phyloP scores from a whole-genome alignment of 2,329 filamentous ascomycete species.

The Teratosphaeriaceae sp. region DNA sequence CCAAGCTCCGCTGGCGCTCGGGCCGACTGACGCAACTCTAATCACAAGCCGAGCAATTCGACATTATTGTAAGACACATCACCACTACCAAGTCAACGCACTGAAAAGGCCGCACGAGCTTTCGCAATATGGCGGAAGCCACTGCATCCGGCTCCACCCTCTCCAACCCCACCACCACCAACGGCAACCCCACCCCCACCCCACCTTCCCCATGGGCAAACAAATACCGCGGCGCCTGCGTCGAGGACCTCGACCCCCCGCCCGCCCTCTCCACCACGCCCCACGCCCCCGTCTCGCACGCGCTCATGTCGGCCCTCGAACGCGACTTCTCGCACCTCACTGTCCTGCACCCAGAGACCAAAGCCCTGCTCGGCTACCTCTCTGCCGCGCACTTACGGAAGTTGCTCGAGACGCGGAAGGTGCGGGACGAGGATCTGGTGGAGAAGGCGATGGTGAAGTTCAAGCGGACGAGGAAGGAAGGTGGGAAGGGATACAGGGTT shows the following conservation, averaged over 20 bases:
- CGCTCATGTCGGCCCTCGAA: conserved; percentile 80
- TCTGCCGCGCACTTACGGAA: conserved; percentile 78
- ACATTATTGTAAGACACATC: too few relatives aligned
- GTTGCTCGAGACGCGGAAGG: conserved; percentile 64
- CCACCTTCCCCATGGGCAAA: conserved; percentile 42
- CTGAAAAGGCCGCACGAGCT: background rate
- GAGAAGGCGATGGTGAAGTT: conserved; percentile 85
- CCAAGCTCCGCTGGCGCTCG: background rate
- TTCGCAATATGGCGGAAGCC: background rate
- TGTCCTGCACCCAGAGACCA: conserved; percentile 67
- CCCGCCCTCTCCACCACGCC: conserved; percentile 85
- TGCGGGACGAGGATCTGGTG: conserved; percentile 70
- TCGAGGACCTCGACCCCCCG: conserved; percentile 93
- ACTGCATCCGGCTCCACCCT: too few relatives aligned
- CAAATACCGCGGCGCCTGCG: conserved; percentile 63
- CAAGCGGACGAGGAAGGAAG: conserved; percentile 62
- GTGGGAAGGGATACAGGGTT: conserved; percentile 70
- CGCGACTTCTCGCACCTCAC: conserved; percentile 96
- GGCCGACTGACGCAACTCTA: background rate
- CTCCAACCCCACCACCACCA: background rate
- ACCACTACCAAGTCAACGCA: too few relatives aligned
- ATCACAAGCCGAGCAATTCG: background rate
- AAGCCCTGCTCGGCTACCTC: conserved; percentile 87
- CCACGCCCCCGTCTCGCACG: conserved; percentile 68
- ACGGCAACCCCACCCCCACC: conserved; percentile 20